Conservation (phyloP, 441 rosid genomes). For the Kokia cookei region DNA sequence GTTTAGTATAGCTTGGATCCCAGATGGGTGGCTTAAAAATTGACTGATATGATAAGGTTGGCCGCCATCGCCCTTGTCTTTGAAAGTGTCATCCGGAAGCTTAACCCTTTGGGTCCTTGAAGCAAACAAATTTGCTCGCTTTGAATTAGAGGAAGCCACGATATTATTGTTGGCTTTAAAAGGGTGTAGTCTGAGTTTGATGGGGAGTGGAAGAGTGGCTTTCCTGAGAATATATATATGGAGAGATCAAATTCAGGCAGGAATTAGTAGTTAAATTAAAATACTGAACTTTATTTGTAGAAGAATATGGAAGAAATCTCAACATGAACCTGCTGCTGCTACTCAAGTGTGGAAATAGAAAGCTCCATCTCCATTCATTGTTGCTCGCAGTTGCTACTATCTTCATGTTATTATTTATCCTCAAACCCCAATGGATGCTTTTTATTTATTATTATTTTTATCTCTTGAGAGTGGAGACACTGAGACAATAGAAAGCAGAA, state of each 20-base stretch:
- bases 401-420: background rate
- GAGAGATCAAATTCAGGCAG: background rate
- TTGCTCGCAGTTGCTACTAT: background rate
- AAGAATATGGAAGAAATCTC: background rate
- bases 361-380: background rate
- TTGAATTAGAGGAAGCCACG: constrained; percentile 24
- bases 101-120: constrained; percentile 48
- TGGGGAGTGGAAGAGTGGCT: constrained; percentile 9
- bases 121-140: constrained; percentile 66
- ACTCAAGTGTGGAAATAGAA: background rate
- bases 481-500: background rate
- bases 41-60: constrained; percentile 41
- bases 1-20: constrained; percentile 63
- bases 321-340: background rate
- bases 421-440: background rate
- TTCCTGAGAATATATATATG: constrained; percentile 28
- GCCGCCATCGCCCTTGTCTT: background rate
- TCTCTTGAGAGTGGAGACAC: background rate
- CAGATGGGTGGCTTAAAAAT: constrained; percentile 65
- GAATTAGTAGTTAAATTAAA: background rate
- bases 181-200: background rate
- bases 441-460: background rate
- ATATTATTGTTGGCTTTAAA: constrained; percentile 2
- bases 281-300: background rate
- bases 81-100: constrained; percentile 28